Percentiles rank a stretch among this genome's conserved stretches.
These are phyloP conservation scores for Kazachstania taianensis DNA, from an alignment of 805 yeast species.

Conservation along the genomic window DNA sequence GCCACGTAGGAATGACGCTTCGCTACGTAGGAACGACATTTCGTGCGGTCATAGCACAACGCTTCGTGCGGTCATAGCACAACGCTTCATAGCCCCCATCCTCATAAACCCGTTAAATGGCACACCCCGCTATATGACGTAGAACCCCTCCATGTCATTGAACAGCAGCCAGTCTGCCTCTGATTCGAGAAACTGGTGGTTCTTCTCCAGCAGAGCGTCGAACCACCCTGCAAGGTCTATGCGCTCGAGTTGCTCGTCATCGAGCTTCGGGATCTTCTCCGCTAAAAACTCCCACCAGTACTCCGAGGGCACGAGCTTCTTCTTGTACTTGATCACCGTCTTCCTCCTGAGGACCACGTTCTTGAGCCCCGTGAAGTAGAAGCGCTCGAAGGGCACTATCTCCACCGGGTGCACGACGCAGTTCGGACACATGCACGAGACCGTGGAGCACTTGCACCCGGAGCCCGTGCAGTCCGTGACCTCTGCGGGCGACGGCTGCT, in stretches of 20 bases:
- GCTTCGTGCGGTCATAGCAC: too few relatives aligned
- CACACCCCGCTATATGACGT: conserved; percentile 6
- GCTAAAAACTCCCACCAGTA: conserved; percentile 29
- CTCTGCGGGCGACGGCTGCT: background rate
- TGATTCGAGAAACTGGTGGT: conserved; percentile 14
- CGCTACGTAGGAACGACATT: too few relatives aligned
- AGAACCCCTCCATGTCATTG: conserved; percentile 10
- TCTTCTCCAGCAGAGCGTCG: conserved; percentile 15
- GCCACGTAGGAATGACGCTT: too few relatives aligned
- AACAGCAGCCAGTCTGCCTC: conserved; percentile 4
- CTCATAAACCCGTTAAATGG: background rate
- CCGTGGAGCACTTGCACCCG: conserved; percentile 17
- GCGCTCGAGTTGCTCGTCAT: conserved; percentile 13
- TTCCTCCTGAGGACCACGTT: conserved; percentile 20
- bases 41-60: too few relatives aligned
- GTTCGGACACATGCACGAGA: conserved; percentile 16
- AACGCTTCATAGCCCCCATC: too few relatives aligned
- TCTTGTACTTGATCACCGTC: conserved; percentile 20
- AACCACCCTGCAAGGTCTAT: conserved; percentile 23
- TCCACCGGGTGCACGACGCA: conserved; percentile 24
- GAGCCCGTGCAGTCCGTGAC: conserved; percentile 5
- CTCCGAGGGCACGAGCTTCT: conserved; percentile 24
- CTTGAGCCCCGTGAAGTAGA: conserved; percentile 20
- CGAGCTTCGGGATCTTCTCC: conserved; percentile 19
- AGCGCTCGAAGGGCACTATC: conserved; percentile 18